Evolutionary conservation across 2,329 filamentous ascomycete genomes (phyloP).

Genomic region (Colletotrichum sp.): DNA sequence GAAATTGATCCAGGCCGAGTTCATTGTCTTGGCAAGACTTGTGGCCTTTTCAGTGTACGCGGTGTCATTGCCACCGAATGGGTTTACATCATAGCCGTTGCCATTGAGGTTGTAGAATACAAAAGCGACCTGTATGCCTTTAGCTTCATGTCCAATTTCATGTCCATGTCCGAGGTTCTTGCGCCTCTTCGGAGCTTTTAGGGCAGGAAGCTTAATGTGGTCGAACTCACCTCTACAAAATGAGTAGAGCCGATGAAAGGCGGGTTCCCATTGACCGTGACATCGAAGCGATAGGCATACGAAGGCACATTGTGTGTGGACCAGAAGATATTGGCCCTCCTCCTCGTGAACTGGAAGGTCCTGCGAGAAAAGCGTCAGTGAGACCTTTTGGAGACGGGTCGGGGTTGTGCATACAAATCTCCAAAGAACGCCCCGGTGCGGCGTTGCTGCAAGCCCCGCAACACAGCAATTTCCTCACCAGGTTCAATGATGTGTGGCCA

Average conservation of each 20-base stretch:
- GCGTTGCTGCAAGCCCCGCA: constrained; percentile 32
- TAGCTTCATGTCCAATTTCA: background rate
- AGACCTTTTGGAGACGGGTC: background rate
- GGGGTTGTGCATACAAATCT: constrained; percentile 14
- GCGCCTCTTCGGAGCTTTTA: background rate
- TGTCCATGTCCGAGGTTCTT: background rate
- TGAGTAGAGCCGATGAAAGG: constrained; percentile 32
- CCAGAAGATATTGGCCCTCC: constrained; percentile 32
- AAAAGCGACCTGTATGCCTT: constrained; percentile 36
- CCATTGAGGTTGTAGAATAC: constrained; percentile 42
- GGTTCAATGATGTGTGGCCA: constrained; percentile 35
- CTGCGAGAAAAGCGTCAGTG: constrained; percentile 9
- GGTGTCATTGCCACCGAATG: constrained; percentile 31
- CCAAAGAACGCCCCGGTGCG: constrained; percentile 34
- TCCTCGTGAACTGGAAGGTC: constrained; percentile 29
- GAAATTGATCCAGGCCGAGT: constrained; percentile 36
- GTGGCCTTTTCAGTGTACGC: constrained; percentile 27
- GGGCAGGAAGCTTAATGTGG: background rate
- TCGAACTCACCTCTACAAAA: constrained; percentile 40
- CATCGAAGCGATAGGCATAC: constrained; percentile 37
- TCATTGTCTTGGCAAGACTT: constrained; percentile 31
- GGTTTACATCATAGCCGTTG: constrained; percentile 33
- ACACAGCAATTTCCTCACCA: constrained; percentile 26
- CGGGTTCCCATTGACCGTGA: constrained; percentile 29
- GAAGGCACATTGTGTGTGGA: constrained; percentile 27